These are phyloP conservation scores for Melampsora larici-populina DNA, from an alignment of 1,284 basidiomycete species.

Conservation along the genomic window DNA sequence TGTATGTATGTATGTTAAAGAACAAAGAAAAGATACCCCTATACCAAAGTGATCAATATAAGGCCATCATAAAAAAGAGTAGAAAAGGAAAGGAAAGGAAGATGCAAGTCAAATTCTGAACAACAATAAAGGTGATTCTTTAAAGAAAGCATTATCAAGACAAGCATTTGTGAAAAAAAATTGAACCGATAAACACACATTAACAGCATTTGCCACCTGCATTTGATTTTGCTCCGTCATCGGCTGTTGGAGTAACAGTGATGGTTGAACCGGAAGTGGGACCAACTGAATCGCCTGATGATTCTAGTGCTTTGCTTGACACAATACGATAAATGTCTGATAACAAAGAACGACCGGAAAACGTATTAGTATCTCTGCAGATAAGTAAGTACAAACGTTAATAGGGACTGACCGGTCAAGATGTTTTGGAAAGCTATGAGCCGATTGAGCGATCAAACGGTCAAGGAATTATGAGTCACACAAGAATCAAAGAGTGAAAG, in stretches of 20 bases:
- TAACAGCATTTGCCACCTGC: constrained; percentile 42
- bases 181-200: background rate
- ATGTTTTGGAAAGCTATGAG: constrained; percentile 84
- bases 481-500: background rate
- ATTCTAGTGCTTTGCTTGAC: constrained; percentile 81
- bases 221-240: constrained; percentile 56
- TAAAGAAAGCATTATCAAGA: no score
- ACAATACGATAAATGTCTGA: constrained; percentile 92
- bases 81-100: no score
- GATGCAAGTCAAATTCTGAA: no score
- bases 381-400: constrained; percentile 3
- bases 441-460: constrained; percentile 14
- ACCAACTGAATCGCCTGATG: constrained; percentile 62
- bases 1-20: no score
- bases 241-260: constrained; percentile 64
- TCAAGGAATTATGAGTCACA: background rate
- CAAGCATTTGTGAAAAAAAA: no score
- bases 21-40: no score
- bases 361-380: background rate
- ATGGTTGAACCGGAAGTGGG: constrained; percentile 49
- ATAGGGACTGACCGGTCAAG: constrained; percentile 69
- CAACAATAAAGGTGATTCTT: no score
- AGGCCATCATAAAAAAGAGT: no score
- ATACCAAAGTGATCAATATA: no score
- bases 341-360: background rate